Evolutionary conservation across 352 stramenopile genomes (phyloP).

Genomic region (Phytophthora quininea): DNA sequence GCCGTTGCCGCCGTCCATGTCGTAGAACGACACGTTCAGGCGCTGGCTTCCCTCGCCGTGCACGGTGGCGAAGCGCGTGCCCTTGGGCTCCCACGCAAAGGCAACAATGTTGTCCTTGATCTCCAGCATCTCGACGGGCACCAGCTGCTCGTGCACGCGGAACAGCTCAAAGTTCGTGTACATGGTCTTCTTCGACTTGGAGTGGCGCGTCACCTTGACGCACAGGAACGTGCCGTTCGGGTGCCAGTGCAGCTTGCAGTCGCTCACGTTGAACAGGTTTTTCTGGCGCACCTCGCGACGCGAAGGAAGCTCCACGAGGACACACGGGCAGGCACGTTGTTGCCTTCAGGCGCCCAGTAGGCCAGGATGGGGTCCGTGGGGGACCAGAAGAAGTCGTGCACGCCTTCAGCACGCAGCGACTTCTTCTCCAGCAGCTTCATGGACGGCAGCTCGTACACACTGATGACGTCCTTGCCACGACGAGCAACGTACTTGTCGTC

Average conservation of each 20-base stretch:
- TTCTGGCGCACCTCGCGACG: constrained; percentile 96
- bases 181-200: constrained; percentile 97
- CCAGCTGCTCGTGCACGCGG: constrained; percentile 92
- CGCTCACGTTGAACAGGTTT: constrained; percentile 98
- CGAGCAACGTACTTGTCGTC: constrained; percentile 96
- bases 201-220: constrained; percentile 89
- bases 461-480: constrained; percentile 93
- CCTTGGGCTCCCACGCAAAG: constrained; percentile 96
- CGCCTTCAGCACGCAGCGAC: constrained; percentile 93
- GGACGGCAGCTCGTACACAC: constrained; percentile 95
- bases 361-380: constrained; percentile 94
- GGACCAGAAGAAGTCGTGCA: constrained; percentile 98
- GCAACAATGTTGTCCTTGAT: constrained; percentile 96
- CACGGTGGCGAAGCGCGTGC: constrained; percentile 96
- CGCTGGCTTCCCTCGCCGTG: constrained; percentile 94
- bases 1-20: constrained; percentile 78
- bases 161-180: constrained; percentile 99
- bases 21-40: constrained; percentile 97
- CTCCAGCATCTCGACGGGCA: constrained; percentile 98
- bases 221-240: constrained; percentile 95
- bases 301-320: constrained; percentile 96
- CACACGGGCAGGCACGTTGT: constrained; percentile 95
- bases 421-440: constrained; percentile 99
- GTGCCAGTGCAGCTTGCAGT: constrained; percentile 96
- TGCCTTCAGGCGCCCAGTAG: constrained; percentile 97